phyloP scores from a whole-genome alignment of 306 rosid species.

The Chamaecrista fasciculata region DNA sequence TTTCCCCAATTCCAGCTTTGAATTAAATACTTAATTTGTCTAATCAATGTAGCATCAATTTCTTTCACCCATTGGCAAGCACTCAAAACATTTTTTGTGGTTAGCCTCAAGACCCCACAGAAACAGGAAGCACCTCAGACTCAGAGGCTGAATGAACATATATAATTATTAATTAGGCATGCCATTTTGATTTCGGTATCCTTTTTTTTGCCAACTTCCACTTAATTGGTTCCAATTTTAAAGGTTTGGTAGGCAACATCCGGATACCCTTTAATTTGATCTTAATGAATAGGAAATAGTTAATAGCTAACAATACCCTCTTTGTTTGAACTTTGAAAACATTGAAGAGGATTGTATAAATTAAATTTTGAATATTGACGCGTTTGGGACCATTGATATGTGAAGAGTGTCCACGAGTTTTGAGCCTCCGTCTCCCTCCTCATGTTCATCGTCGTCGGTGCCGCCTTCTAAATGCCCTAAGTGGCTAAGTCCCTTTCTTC shows the following conservation, averaged over 20 bases:
- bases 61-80: not conserved
- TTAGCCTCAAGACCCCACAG: slow-evolving; percentile 41
- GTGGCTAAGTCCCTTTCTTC: not conserved
- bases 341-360: no score
- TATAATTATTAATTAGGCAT: not conserved
- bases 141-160: slow-evolving; percentile 7
- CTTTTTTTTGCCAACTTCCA: slow-evolving; percentile 15
- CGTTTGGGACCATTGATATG: slow-evolving; percentile 24
- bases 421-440: no score
- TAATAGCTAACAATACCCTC: no score
- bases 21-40: not conserved
- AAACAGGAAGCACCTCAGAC: slow-evolving; percentile 31
- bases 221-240: slow-evolving; percentile 3
- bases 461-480: slow-evolving; percentile 42
- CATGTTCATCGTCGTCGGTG: slow-evolving; percentile 65
- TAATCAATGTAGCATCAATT: not conserved
- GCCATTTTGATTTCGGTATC: slow-evolving; percentile 26
- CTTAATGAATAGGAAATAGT: no score
- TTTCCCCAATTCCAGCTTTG: slow-evolving; percentile 21
- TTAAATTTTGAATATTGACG: slow-evolving; percentile 14
- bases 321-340: no score
- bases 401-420: no score
- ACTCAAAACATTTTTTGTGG: not conserved
- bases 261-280: no score
- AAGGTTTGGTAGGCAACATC: slow-evolving; percentile 29